Evolutionary conservation across 352 stramenopile species (phyloP), one percentile per base, ranked within the genome.

Genomic region (Detonula confervacea): DNA sequence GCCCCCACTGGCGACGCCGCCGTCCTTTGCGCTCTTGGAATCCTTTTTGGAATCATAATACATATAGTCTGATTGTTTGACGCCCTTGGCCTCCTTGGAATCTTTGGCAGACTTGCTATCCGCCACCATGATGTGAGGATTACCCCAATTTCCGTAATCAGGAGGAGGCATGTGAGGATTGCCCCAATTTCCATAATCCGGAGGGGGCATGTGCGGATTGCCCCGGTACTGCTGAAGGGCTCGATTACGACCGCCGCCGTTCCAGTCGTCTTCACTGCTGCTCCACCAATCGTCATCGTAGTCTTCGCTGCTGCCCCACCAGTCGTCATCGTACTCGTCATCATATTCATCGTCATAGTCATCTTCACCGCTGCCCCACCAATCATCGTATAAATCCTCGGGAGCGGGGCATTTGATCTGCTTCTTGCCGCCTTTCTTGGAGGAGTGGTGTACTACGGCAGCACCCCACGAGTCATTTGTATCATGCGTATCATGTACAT

Each of bases 91-190:
- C 16, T 14, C 24, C 49, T 57, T 57, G 18, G 5, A 6, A 57
- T 29, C 49, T 44, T 71, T 73, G 51, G 30, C 49, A 1, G 64
- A 73, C 64, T 73, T 73, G 16, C 46, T 22, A 62, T 54, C 25
- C 5, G 35, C 5, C 35, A 12, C 5, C 35, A n/a, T n/a, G n/a
- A n/a, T n/a, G n/a, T n/a, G n/a, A n/a, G n/a, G n/a, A n/a, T n/a
- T n/a, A n/a, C n/a, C n/a, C n/a, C n/a, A n/a, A n/a, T n/a, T n/a
- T n/a, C 35, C 5, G 35, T 5, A 5, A 42, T 42, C 12, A 12
- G 35, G 35, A 5, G 35, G 35, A 12, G 35, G 35, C 35, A 12
- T 5, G 5, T 42, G 35, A 12, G 14, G 6, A 8, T 16, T 22
- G 42, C 42, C 42, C 42, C 42, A 51, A 7, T 8, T 16, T 51